Evolutionary conservation across 2,329 filamentous ascomycete genomes (phyloP).

Genomic region (Botrytis aclada): DNA sequence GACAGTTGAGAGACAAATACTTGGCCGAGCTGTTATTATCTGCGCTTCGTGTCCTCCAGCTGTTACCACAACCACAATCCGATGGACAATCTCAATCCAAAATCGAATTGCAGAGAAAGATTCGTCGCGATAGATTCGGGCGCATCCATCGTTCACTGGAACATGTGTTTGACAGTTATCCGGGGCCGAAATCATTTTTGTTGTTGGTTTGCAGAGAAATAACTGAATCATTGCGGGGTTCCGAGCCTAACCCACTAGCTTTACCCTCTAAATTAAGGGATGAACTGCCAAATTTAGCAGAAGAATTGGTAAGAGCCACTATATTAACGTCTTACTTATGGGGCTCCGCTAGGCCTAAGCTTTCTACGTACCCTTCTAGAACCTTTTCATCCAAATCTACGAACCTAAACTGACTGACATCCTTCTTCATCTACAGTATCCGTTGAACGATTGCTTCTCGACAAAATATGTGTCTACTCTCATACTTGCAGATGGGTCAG

Average conservation of each 20-base stretch:
- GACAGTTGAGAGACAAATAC: conserved; percentile 39
- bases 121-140: conserved; percentile 41
- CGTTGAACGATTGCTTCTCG: conserved; percentile 39
- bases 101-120: conserved; percentile 36
- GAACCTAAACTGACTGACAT: not conserved
- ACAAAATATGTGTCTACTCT: conserved; percentile 40
- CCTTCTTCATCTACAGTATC: conserved; percentile 36
- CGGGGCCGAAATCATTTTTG: conserved; percentile 41
- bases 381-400: not conserved
- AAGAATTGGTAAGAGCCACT: conserved; percentile 39
- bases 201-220: conserved; percentile 42
- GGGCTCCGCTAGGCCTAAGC: not conserved
- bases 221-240: conserved; percentile 37
- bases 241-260: conserved; percentile 38
- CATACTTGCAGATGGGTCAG: conserved; percentile 34
- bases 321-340: not conserved
- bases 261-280: conserved; percentile 38
- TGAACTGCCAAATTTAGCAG: conserved; percentile 40
- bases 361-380: conserved; percentile 1
- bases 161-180: conserved; percentile 42
- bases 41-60: conserved; percentile 40
- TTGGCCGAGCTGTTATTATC: conserved; percentile 41
- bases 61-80: conserved; percentile 41
- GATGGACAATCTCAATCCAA: conserved; percentile 22
- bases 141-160: conserved; percentile 42